Evolutionary conservation across 1,139 yeast genomes (phyloP), one percentile per base, ranked within the genome.

Genomic region (Blastobotrys capitulatus): DNA sequence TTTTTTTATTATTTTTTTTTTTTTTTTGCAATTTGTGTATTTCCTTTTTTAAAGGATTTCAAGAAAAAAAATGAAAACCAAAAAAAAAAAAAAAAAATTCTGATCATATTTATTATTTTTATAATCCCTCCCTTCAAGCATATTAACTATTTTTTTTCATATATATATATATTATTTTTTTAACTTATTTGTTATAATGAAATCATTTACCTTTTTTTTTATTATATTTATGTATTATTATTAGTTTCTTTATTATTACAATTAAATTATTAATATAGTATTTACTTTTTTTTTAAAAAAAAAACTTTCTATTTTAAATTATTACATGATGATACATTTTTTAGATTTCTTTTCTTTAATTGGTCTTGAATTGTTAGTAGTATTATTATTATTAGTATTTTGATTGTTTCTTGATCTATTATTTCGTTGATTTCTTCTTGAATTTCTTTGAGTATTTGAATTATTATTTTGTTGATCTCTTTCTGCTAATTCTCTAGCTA

Each of bases 401-500:
- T 26, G 7, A 26, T 7, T 67, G 10, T 26, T 19, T n/a, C 29
- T 16, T 26, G 25, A 6, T n/a, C 19, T 35, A 3, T 20, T 29
- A 4, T 18, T 16, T 9, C 3, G 22, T 15, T 36, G 20, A 20
- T 5, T 34, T 8, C 8, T 9, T 16, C 25, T 22, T 19, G 19
- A 40, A 18, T 25, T 8, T 13, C 42, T 38, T 2, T 67, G 63
- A 41, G 4, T 22, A 22, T 22, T 22, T 22, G 25, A 5, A 29
- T 10, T 67, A 29, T 29, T 22, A 29, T 36, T 16, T 53, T 62
- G 38, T 52, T n/a, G n/a, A n/a, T n/a, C n/a, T 6, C 15, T 13
- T n/a, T 9, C 7, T 22, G 25, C 25, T 22, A 57, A 20, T 50
- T 57, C 51, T 32, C 41, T 41, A 0, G 90, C 89, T 48, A 76